phyloP scores from a whole-genome alignment of 2,329 filamentous ascomycete species.

The Penicillium concentricum region DNA sequence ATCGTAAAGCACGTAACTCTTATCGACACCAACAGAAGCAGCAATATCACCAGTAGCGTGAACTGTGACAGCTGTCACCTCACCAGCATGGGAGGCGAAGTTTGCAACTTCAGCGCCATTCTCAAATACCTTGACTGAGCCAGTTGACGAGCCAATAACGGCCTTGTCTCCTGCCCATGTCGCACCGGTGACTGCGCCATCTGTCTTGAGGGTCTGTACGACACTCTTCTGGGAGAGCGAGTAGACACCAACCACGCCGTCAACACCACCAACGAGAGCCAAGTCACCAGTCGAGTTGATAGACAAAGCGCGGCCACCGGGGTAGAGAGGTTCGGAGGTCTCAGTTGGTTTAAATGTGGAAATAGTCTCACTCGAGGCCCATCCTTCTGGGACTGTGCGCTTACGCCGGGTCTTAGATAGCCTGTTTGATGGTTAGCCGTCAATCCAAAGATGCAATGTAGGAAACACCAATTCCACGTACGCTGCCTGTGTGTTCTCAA shows the following conservation, averaged over 20 bases:
- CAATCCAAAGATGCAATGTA: conserved; percentile 7
- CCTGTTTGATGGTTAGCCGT: conserved; percentile 47
- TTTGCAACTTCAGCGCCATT: conserved; percentile 66
- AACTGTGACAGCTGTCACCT: conserved; percentile 71
- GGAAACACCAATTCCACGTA: conserved; percentile 49
- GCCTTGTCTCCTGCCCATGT: conserved; percentile 63
- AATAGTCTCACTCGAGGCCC: conserved; percentile 75
- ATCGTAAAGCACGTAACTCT: conserved; percentile 90
- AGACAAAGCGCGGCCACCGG: conserved; percentile 58
- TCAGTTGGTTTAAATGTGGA: conserved; percentile 56
- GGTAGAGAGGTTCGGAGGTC: conserved; percentile 58
- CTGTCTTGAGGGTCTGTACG: conserved; percentile 63
- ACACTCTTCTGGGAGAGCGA: conserved; percentile 75
- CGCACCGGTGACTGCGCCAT: conserved; percentile 66
- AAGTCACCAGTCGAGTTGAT: conserved; percentile 62
- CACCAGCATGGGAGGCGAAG: conserved; percentile 78
- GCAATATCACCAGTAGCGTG: conserved; percentile 82
- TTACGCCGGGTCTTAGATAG: conserved; percentile 87
- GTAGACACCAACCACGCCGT: conserved; percentile 74
- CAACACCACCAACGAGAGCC: conserved; percentile 71
- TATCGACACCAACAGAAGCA: conserved; percentile 85
- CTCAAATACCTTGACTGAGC: conserved; percentile 77
- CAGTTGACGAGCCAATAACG: conserved; percentile 71
- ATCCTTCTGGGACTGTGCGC: conserved; percentile 78
- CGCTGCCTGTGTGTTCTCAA: conserved; percentile 79